phyloP scores from a whole-genome alignment of 148 eudicot species.

The Tetragonia tetragonoides region DNA sequence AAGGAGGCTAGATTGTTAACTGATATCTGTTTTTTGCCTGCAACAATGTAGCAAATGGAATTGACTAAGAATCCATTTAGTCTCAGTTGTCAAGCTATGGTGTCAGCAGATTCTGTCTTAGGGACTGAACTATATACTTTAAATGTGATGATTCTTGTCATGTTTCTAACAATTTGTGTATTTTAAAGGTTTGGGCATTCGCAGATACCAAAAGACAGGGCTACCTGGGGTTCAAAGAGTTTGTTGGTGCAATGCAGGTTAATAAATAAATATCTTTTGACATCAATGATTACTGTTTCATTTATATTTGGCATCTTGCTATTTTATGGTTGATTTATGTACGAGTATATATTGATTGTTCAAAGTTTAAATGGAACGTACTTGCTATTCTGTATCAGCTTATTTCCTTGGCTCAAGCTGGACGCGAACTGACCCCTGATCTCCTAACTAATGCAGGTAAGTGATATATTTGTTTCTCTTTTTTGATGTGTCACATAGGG shows the following conservation, averaged over 20 bases:
- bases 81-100: too few relatives aligned
- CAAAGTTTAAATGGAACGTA: not conserved
- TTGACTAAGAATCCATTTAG: too few relatives aligned
- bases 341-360: not conserved
- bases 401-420: slow-evolving; percentile 78
- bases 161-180: not conserved
- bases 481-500: not conserved
- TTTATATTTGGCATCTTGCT: slow-evolving; percentile 1
- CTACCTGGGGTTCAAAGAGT: slow-evolving; percentile 65
- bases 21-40: not conserved
- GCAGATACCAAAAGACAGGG: slow-evolving; percentile 84
- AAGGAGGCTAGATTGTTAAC: not conserved
- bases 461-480: not conserved
- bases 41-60: too few relatives aligned
- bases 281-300: slow-evolving; percentile 5
- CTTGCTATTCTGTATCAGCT: slow-evolving; percentile 37
- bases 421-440: slow-evolving; percentile 53
- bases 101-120: not conserved
- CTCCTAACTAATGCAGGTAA: slow-evolving; percentile 41
- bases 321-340: not conserved
- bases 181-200: slow-evolving; percentile 71
- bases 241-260: slow-evolving; percentile 91
- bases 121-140: not conserved
- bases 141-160: not conserved
- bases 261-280: not conserved